Conservation (phyloP, 371 early-diverging fungal genomes). For the Parasitella parasitica region DNA sequence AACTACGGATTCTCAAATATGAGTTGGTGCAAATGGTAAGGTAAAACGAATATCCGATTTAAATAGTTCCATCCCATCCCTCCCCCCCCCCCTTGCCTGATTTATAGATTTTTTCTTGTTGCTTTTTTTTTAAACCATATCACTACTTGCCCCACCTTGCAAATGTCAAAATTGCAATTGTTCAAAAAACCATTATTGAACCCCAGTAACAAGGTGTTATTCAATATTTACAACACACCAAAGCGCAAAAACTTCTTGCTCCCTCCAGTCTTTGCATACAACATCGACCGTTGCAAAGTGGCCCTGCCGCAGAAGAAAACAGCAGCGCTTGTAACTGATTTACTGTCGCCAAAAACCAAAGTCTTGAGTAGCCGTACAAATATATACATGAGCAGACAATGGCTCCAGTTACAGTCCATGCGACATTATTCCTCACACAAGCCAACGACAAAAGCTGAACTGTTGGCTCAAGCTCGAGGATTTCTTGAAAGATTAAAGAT, state of each 20-base stretch:
- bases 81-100: neutral
- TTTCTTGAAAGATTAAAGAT: constrained; percentile 52
- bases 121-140: neutral
- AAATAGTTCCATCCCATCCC: no score
- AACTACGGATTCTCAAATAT: no score
- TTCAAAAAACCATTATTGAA: neutral
- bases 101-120: neutral
- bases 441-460: constrained; percentile 28
- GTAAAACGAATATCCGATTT: neutral
- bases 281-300: neutral
- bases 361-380: neutral
- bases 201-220: neutral
- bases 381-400: neutral
- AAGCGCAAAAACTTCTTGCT: neutral
- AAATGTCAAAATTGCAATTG: neutral
- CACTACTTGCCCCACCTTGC: neutral
- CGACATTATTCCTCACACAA: neutral
- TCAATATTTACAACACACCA: neutral
- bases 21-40: neutral
- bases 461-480: constrained; percentile 44
- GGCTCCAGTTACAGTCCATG: neutral
- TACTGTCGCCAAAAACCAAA: neutral
- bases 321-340: neutral
- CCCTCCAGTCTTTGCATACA: neutral
- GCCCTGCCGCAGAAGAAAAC: neutral